Conservation (phyloP, 805 yeast genomes). For the Dipodascus albidus region DNA sequence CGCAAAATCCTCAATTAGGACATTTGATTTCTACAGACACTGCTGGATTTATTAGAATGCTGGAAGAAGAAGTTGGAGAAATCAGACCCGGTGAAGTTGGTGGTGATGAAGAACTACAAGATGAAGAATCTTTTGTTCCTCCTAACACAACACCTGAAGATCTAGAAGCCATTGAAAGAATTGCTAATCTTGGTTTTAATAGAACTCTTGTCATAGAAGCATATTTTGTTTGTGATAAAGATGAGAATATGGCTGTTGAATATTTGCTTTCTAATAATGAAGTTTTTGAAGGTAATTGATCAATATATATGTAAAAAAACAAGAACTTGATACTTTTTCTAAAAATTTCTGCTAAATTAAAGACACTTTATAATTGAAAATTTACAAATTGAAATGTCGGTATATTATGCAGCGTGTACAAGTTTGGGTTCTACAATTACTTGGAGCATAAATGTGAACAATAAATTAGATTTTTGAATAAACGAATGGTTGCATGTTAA, state of each 20-base stretch:
- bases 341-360: too few relatives aligned
- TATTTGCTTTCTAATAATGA: slow-evolving; percentile 40
- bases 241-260: slow-evolving; percentile 95
- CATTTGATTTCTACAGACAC: slow-evolving; percentile 55
- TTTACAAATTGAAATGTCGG: too few relatives aligned
- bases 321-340: too few relatives aligned
- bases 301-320: not conserved
- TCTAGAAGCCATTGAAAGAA: slow-evolving; percentile 76
- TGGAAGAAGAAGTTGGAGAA: slow-evolving; percentile 37
- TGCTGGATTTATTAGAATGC: slow-evolving; percentile 71
- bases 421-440: too few relatives aligned
- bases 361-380: too few relatives aligned
- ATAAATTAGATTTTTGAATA: too few relatives aligned
- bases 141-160: slow-evolving; percentile 57
- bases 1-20: slow-evolving; percentile 76
- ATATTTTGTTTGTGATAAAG: slow-evolving; percentile 94
- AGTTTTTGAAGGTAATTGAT: not conserved
- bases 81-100: slow-evolving; percentile 34
- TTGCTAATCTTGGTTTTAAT: slow-evolving; percentile 90
- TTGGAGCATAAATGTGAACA: too few relatives aligned
- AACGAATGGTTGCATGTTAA: too few relatives aligned
- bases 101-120: slow-evolving; percentile 27
- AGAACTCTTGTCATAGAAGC: slow-evolving; percentile 81
- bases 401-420: too few relatives aligned
- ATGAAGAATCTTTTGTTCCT: slow-evolving; percentile 27